Base-by-base conservation (phyloP, 257 asterid genomes). In the Handroanthus guayacan region DNA sequence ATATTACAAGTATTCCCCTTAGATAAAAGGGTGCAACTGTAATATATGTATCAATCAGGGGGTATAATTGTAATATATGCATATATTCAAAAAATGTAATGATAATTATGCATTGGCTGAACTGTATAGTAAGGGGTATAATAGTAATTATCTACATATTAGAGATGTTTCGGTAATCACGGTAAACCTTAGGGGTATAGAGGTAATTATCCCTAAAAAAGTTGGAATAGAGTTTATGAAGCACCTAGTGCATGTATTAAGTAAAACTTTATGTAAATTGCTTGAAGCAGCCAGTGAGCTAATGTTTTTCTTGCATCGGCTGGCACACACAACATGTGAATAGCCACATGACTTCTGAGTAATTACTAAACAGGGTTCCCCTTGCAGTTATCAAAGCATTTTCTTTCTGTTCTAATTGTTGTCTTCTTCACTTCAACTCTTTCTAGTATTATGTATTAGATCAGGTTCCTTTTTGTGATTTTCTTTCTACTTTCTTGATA, bases 251-350 rank as follows among this genome's bases (percentile, higher is more conserved):
- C 56, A 65, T 64, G 61, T 55, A 5, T 66, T 64, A 51, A 9
- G n/a, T 64, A 41, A 5, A 72, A 16, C 36, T 60, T 14, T 47
- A 72, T 58, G 61, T n/a, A 63, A 72, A 61, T 72, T 52, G 62
- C n/a, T n/a, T n/a, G n/a, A n/a, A 41, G 7, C 47, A 43, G 16
- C 13, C 9, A 5, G 64, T 36, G 9, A 20, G 67, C 17, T 12
- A 63, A 39, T 37, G 4, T 38, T 62, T 12, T 62, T 38, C 45
- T 37, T 41, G 37, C 54, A 31, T 31, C 34, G 61, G 9, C 12
- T 61, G 41, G 17, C 67, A 65, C 71, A n/a, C n/a, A 39, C 8
- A 65, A 65, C 45, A 37, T 65, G 54, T 65, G 71, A 65, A 14
- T 47, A 17, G 9, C 38, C 71, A 41, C 39, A 65, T 43, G 71